Percentiles rank a stretch among this genome's conserved stretches.
Evolutionary conservation across 2,329 filamentous ascomycete species (phyloP).

Genomic region (Hyphodiscus sp.): DNA sequence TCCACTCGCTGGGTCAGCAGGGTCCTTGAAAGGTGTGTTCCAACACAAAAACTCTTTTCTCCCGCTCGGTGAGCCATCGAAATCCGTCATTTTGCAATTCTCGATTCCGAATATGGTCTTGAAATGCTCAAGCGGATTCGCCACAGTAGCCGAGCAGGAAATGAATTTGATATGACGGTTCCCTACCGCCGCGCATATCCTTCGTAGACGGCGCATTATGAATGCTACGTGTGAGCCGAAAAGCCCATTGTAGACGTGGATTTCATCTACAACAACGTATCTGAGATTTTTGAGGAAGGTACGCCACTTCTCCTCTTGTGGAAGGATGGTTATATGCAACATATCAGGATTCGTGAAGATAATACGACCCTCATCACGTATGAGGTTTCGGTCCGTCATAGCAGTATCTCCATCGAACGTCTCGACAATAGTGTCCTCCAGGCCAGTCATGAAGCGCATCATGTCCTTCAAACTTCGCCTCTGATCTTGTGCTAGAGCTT

Average conservation of each 20-base stretch:
- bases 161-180: neutral
- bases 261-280: slow-evolving; percentile 84
- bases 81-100: slow-evolving; percentile 74
- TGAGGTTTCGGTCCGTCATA: slow-evolving; percentile 67
- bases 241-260: slow-evolving; percentile 94
- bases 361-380: slow-evolving; percentile 82
- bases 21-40: slow-evolving; percentile 95
- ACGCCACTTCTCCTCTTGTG: slow-evolving; percentile 86
- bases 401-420: slow-evolving; percentile 95
- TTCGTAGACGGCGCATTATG: slow-evolving; percentile 80
- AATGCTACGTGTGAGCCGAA: slow-evolving; percentile 92
- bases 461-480: slow-evolving; percentile 81
- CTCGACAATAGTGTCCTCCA: slow-evolving; percentile 74
- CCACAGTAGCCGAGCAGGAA: slow-evolving; percentile 58
- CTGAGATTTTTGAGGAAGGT: slow-evolving; percentile 81
- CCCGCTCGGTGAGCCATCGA: slow-evolving; percentile 87
- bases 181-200: neutral
- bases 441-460: slow-evolving; percentile 68
- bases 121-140: slow-evolving; percentile 89
- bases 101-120: slow-evolving; percentile 87
- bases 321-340: slow-evolving; percentile 89
- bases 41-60: slow-evolving; percentile 94
- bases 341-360: slow-evolving; percentile 99
- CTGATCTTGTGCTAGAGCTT: slow-evolving; percentile 93
- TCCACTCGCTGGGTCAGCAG: slow-evolving; percentile 77